phyloP scores from a whole-genome alignment of 306 rosid species.

The Rubus parviflorus region DNA sequence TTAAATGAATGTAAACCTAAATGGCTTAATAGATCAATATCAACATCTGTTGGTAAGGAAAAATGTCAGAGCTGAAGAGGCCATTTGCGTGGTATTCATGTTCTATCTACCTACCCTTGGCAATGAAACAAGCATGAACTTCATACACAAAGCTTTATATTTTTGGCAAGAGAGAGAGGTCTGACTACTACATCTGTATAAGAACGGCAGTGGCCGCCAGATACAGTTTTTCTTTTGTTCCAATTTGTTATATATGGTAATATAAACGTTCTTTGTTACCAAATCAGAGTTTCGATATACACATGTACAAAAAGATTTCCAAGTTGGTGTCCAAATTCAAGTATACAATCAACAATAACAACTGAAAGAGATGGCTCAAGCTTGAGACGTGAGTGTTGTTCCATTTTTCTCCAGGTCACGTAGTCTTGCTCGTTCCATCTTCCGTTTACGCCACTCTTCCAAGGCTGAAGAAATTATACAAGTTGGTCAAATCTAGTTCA shows the following conservation, averaged over 20 bases:
- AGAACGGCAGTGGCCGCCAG: background rate
- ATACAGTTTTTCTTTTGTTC: background rate
- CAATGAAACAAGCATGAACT: too few species aligned
- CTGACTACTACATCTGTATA: too few species aligned
- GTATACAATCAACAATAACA: background rate
- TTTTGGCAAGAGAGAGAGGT: too few species aligned
- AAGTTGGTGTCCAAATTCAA: background rate
- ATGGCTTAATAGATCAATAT: too few species aligned
- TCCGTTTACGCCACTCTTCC: slow-evolving; percentile 97
- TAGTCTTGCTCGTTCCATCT: slow-evolving; percentile 91
- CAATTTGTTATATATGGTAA: background rate
- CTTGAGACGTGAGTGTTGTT: slow-evolving; percentile 53
- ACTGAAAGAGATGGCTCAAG: slow-evolving; percentile 26
- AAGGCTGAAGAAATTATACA: slow-evolving; percentile 60
- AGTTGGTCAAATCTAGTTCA: slow-evolving; percentile 18
- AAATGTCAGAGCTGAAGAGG: background rate
- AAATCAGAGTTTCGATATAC: background rate
- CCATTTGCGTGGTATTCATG: background rate
- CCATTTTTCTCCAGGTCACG: slow-evolving; percentile 85
- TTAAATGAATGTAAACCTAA: too few species aligned
- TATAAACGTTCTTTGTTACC: background rate
- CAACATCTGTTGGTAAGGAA: background rate
- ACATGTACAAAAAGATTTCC: slow-evolving; percentile 6
- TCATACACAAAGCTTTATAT: too few species aligned
- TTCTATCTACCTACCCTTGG: too few species aligned